Conservation (phyloP, 2,329 filamentous ascomycete genomes). For the Passalora sequoiae region DNA sequence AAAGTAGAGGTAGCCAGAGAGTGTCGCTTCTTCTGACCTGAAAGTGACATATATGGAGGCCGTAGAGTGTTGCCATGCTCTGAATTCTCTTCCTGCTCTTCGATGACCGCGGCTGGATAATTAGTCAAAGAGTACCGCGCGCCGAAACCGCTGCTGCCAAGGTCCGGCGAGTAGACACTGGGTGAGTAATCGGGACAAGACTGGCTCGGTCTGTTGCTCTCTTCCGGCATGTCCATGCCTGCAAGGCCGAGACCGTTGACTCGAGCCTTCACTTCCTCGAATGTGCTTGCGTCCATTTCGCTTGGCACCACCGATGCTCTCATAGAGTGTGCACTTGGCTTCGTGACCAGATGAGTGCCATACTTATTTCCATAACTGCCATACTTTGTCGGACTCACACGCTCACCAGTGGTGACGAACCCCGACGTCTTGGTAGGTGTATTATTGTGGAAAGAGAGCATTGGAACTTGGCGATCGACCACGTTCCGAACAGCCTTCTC, state of each 20-base stretch:
- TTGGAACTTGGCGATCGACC: conserved; percentile 4
- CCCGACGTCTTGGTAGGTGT: conserved; percentile 13
- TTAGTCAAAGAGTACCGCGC: background rate
- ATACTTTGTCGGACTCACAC: conserved; percentile 24
- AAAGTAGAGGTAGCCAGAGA: conserved; percentile 3
- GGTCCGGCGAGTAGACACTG: conserved; percentile 26
- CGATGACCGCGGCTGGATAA: background rate
- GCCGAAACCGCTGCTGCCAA: conserved; percentile 1
- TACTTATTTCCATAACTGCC: conserved; percentile 25
- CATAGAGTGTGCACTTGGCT: conserved; percentile 29
- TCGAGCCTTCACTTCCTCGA: conserved; percentile 28
- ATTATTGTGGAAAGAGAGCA: conserved; percentile 7
- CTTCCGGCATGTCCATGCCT: conserved; percentile 27
- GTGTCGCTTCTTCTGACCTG: background rate
- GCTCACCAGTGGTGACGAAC: conserved; percentile 19
- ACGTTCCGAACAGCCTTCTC: conserved; percentile 15
- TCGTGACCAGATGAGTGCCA: conserved; percentile 24
- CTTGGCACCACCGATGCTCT: conserved; percentile 26
- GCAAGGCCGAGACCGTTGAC: conserved; percentile 28
- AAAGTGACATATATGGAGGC: background rate
- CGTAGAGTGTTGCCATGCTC: background rate
- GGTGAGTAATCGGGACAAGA: conserved; percentile 24
- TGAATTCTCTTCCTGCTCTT: conserved; percentile 2
- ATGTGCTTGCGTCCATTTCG: conserved; percentile 17
- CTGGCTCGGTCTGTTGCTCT: conserved; percentile 19